Percentiles rank a stretch among this genome's conserved stretches.
phyloP scores from a whole-genome alignment of 2,329 filamentous ascomycete genomes.

The Fusarium proliferatum region DNA sequence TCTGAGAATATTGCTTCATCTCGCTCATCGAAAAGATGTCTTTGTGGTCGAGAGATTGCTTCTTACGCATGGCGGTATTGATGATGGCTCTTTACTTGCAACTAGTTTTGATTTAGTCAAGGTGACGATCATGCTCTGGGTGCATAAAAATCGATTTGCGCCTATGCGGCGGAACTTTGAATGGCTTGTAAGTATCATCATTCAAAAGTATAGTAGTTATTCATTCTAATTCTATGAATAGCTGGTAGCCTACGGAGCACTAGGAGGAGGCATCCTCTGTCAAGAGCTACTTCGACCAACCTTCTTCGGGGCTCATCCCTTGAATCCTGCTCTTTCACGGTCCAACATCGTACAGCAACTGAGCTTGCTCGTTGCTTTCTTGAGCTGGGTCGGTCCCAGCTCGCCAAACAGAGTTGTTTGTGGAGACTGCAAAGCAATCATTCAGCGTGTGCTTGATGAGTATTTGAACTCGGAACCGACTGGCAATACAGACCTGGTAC shows the following conservation, averaged over 20 bases:
- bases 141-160: constrained; percentile 58
- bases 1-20: constrained; percentile 58
- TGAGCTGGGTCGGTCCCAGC: constrained; percentile 61
- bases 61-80: constrained; percentile 55
- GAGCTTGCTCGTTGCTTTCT: constrained; percentile 61
- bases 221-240: constrained; percentile 27
- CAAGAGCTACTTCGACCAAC: constrained; percentile 61
- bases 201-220: no score
- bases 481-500: constrained; percentile 25
- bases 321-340: constrained; percentile 52
- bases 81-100: constrained; percentile 55
- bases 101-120: constrained; percentile 61
- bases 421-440: constrained; percentile 56
- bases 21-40: constrained; percentile 65
- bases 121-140: constrained; percentile 60
- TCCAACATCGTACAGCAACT: constrained; percentile 64
- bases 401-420: constrained; percentile 62
- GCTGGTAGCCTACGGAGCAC: constrained; percentile 63
- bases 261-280: constrained; percentile 62
- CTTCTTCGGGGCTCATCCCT: constrained; percentile 47
- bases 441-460: constrained; percentile 62
- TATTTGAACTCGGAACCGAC: constrained; percentile 54
- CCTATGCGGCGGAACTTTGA: constrained; percentile 58
- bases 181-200: constrained; percentile 56
- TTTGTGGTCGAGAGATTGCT: constrained; percentile 70